These are phyloP conservation scores for Aspergillus nanangensis DNA, from an alignment of 495 filamentous ascomycete species.

Conservation along the genomic window DNA sequence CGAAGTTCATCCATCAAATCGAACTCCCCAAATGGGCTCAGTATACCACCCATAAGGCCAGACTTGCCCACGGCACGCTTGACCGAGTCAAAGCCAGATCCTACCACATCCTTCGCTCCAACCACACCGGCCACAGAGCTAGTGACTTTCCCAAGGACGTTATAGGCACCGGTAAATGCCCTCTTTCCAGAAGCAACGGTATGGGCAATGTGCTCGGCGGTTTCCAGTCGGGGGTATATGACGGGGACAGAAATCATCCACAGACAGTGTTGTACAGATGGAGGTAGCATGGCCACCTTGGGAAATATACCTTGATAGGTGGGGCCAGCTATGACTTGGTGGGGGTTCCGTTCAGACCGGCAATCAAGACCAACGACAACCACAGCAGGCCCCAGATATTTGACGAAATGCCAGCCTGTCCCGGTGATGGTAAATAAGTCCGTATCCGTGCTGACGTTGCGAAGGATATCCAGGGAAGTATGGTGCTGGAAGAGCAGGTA, in stretches of 20 bases:
- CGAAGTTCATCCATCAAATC: constrained; percentile 90
- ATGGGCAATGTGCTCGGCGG: constrained; percentile 81
- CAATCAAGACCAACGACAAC: constrained; percentile 87
- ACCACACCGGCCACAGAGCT: constrained; percentile 92
- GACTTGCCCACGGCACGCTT: constrained; percentile 95
- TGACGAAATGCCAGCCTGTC: constrained; percentile 96
- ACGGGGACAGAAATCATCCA: constrained; percentile 91
- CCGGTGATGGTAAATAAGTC: constrained; percentile 98
- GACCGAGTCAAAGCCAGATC: constrained; percentile 85
- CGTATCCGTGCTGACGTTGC: constrained; percentile 75
- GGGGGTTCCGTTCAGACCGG: constrained; percentile 82
- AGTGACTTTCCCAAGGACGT: constrained; percentile 88
- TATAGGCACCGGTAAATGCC: constrained; percentile 91
- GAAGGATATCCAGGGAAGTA: constrained; percentile 88
- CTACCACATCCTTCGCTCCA: constrained; percentile 86
- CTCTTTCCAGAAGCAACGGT: constrained; percentile 95
- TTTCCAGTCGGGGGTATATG: constrained; percentile 86
- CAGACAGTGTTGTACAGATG: constrained; percentile 90
- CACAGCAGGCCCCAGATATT: constrained; percentile 88
- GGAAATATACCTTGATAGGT: constrained; percentile 97
- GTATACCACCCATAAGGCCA: constrained; percentile 87
- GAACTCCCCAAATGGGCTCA: constrained; percentile 96
- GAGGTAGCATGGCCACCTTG: constrained; percentile 87
- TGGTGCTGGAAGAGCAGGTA: constrained; percentile 99
- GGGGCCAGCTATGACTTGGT: constrained; percentile 90